Conservation (phyloP, 139 green algal genomes). For the Asterochloris sp. region DNA sequence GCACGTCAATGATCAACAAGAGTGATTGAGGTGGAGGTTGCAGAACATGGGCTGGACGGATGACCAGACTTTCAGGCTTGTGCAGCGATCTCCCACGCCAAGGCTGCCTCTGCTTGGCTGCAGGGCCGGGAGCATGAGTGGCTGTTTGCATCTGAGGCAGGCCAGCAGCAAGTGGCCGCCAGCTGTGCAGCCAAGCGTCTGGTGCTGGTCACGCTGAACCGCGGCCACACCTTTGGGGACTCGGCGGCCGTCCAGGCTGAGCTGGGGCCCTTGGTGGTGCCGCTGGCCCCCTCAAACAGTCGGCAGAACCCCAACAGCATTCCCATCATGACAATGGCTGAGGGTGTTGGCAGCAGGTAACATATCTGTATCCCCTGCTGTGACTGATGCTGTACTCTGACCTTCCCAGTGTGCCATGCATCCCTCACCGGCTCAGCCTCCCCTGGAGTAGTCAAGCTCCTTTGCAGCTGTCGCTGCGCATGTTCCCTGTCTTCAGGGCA, state of each 20-base stretch:
- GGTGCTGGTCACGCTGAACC: constrained; percentile 37
- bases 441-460: no score
- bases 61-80: no score
- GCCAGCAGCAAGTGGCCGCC: constrained; percentile 40
- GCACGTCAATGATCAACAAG: neutral
- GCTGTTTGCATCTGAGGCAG: constrained; percentile 43
- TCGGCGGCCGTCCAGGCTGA: constrained; percentile 31
- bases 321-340: constrained; percentile 37
- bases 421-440: no score
- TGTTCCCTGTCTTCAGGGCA: no score
- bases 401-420: no score
- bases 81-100: no score
- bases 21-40: neutral
- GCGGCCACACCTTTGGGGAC: constrained; percentile 34
- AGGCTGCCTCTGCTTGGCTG: neutral
- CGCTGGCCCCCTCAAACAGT: constrained; percentile 27
- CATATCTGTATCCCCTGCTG: neutral
- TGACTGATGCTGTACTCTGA: no score
- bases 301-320: constrained; percentile 12
- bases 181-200: constrained; percentile 28
- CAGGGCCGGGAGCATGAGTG: constrained; percentile 53
- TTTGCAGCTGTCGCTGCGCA: no score
- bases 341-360: constrained; percentile 34
- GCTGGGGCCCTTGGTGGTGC: constrained; percentile 36
- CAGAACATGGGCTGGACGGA: no score